Evolutionary conservation across 306 rosid genomes (phyloP).

Genomic region (Ziziphus jujuba): DNA sequence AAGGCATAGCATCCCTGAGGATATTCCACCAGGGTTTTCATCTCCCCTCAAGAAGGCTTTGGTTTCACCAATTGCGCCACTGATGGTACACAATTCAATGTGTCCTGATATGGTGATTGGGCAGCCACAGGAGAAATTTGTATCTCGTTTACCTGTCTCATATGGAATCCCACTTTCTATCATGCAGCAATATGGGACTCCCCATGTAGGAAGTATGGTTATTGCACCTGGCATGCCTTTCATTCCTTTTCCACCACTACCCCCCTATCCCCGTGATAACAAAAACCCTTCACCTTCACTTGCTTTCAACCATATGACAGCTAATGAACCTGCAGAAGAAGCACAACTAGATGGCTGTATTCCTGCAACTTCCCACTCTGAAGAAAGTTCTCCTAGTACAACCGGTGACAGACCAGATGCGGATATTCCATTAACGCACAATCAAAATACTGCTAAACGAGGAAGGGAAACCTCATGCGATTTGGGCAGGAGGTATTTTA

Average conservation of each 20-base stretch:
- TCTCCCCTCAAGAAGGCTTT: conserved; percentile 39
- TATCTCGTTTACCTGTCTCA: conserved; percentile 68
- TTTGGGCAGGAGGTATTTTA: conserved; percentile 65
- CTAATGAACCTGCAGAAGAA: conserved; percentile 40
- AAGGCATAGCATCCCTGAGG: conserved; percentile 52
- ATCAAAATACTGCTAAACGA: conserved; percentile 41
- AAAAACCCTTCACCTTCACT: conserved; percentile 42
- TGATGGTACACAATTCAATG: conserved; percentile 34
- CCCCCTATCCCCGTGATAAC: conserved; percentile 55
- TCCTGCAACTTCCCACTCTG: conserved; percentile 38
- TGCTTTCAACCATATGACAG: conserved; percentile 21
- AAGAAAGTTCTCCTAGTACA: conserved; percentile 55
- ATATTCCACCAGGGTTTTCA: conserved; percentile 95
- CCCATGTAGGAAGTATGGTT: conserved; percentile 55
- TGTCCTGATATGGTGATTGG: conserved; percentile 46
- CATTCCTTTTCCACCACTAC: conserved; percentile 88
- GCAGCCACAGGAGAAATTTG: conserved; percentile 71
- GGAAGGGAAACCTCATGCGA: conserved; percentile 55
- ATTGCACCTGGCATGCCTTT: conserved; percentile 93
- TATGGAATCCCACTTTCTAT: conserved; percentile 81
- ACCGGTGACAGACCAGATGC: conserved; percentile 41
- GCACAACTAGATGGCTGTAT: conserved; percentile 33
- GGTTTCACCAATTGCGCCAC: conserved; percentile 36
- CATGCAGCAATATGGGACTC: conserved; percentile 62
- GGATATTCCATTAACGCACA: conserved; percentile 29